Evolutionary conservation across 176 grass and related monocot species (phyloP).

Genomic region (Triticum monococcum): DNA sequence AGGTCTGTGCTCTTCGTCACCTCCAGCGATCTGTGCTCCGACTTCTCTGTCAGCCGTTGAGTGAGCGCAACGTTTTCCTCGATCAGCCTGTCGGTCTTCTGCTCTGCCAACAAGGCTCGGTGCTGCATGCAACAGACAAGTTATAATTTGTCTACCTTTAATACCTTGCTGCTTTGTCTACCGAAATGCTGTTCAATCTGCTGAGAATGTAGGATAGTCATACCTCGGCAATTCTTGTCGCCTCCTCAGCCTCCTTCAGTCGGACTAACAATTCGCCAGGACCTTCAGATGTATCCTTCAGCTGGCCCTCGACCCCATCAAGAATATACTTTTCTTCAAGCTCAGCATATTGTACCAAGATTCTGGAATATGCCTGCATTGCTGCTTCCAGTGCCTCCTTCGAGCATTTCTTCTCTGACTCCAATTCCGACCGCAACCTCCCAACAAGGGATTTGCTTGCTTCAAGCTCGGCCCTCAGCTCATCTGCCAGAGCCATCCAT

Average conservation of each 20-base stretch:
- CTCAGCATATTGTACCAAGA: conserved; percentile 90
- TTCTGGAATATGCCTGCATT: conserved; percentile 78
- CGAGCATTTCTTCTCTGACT: conserved; percentile 80
- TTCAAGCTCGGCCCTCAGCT: conserved; percentile 84
- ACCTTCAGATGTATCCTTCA: conserved; percentile 82
- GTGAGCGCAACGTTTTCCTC: conserved; percentile 62
- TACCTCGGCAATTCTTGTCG: conserved; percentile 60
- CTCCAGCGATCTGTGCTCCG: conserved; percentile 37
- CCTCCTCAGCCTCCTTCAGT: conserved; percentile 82
- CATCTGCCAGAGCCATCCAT: conserved; percentile 77
- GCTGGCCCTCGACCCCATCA: conserved; percentile 75
- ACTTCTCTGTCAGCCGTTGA: conserved; percentile 36
- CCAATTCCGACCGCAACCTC: conserved; percentile 57
- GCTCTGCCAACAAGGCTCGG: conserved; percentile 58
- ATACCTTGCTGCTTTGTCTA: no score
- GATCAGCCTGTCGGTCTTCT: conserved; percentile 73
- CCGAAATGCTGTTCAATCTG: not conserved
- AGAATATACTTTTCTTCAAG: conserved; percentile 88
- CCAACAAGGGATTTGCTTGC: conserved; percentile 45
- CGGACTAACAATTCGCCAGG: conserved; percentile 76
- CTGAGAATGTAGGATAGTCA: not conserved
- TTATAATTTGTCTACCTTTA: not conserved
- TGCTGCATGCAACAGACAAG: conserved; percentile 38
- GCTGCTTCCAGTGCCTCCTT: conserved; percentile 89
- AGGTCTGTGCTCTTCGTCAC: conserved; percentile 76